Base-by-base conservation (phyloP, 768 basidiomycete genomes). In the Lactarius sanguifluus region DNA sequence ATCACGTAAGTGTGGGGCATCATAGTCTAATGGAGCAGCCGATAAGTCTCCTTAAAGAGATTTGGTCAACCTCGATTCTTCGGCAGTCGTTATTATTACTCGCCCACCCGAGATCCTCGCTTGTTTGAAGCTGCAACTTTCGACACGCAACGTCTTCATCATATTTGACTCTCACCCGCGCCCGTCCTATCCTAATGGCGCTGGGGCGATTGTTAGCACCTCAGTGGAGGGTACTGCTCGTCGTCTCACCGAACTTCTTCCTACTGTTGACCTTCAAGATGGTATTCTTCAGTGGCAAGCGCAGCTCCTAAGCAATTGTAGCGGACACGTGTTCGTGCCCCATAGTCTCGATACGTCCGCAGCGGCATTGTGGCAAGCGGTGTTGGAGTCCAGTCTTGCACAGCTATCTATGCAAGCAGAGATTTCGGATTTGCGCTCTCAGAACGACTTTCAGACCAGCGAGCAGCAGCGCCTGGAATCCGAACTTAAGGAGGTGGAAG, bases 141-240 rank as follows among this genome's bases (percentile, higher is more conserved):
- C 61, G 7, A 38, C 58, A 2, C 45, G 61, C n/a, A 73, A 76
- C 28, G 73, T 85, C 18, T 89, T 85, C 69, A 79, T 84, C 55
- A 76, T 89, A 52, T 90, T 90, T 65, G 88, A 90, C 75, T 87
- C 88, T 3, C 88, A 89, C 71, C 81, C 86, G 6, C 81, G 89
- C 13, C 81, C 84, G 0, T 62, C 70, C 23, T 82, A 88, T 69
- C 84, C 87, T 0, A 67, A 80, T 36, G 89, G 89, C 7, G 82
- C 87, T 2, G 88, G 84, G 0, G 80, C 88, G 60, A 81, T 83
- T 43, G 75, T 89, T 67, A 83, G 79, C 70, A 75, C 79, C 1
- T 84, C 81, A 6, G 63, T 83, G 8, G 78, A 81, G 25, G 73
- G 69, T 5, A 77, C 82, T 1, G 82, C 84, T 3, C 59, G 69